phyloP scores from a whole-genome alignment of 2,329 filamentous ascomycete genomes.

The Fusarium coffeatum region DNA sequence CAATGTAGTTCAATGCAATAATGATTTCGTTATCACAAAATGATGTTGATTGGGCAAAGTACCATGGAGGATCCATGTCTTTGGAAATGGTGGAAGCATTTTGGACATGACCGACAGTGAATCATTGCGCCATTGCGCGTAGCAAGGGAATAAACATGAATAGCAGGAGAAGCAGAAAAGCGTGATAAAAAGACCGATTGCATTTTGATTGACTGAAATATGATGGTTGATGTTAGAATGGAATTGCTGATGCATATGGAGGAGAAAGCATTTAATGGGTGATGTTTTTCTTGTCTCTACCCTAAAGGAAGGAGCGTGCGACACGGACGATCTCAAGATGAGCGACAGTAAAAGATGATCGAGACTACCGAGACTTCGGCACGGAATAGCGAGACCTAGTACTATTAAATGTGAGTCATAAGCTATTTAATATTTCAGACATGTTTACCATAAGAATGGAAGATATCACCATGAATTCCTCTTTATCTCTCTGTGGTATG shows the following conservation, averaged over 20 bases:
- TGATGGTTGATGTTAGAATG: neutral
- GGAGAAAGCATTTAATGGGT: neutral
- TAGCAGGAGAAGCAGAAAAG: neutral
- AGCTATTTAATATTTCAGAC: neutral
- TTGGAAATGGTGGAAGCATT: slow-evolving; percentile 2
- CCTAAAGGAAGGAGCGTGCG: neutral
- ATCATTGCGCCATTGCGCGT: slow-evolving; percentile 4
- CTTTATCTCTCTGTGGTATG: neutral
- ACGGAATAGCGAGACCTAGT: neutral
- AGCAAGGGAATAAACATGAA: neutral
- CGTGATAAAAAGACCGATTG: neutral
- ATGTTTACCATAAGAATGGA: neutral
- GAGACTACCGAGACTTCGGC: neutral
- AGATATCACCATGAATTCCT: neutral
- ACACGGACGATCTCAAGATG: neutral
- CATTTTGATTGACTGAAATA: neutral
- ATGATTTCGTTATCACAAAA: slow-evolving; percentile 21
- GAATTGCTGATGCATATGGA: neutral
- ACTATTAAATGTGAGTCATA: neutral
- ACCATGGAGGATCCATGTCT: neutral
- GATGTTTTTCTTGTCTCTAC: neutral
- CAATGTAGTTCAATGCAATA: slow-evolving; percentile 11
- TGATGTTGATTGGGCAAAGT: slow-evolving; percentile 22
- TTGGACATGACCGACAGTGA: slow-evolving; percentile 27
- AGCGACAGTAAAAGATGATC: neutral